Evolutionary conservation across 129 eudicot genomes (phyloP), one percentile per base, ranked within the genome.

Genomic region (Pulicaria dysenterica): DNA sequence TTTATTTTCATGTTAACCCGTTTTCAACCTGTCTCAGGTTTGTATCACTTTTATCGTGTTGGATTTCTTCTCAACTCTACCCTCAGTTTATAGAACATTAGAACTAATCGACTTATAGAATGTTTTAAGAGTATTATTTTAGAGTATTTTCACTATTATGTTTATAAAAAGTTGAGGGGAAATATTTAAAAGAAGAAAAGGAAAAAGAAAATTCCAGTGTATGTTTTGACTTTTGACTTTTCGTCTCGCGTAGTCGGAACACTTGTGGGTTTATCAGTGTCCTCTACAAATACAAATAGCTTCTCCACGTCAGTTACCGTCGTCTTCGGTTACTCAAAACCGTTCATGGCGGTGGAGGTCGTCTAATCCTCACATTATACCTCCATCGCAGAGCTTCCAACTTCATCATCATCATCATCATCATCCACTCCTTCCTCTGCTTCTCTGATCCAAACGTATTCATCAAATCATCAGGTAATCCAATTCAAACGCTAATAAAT

Each of bases 281-380:
- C 64, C 51, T 42, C 8, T 61, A 40, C n/a, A 60, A 59, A 63
- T 50, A 44, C 31, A 16, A 65, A 73, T 51, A 59, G 13, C 77
- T 36, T n/a, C 58, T 54, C 57, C 79, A 53, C 48, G 55, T 54
- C 73, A 70, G 38, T 43, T 67, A 12, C 59, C 77, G 58, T 78
- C 77, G 43, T 78, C 72, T 70, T 54, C 77, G 13, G 75, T 68
- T 69, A 77, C 58, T 47, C 40, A 36, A 62, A 62, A 62, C 45
- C 58, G 67, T 53, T 48, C 77, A 43, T 78, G 82, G 77, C 73
- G 82, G 60, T 70, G 36, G 67, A 78, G 53, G 59, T 70, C 73
- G 63, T 64, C n/a, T 77, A 70, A 36, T 31, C 3, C 64, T 44
- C 42, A 46, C 17, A 67, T 48, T 14, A 10, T 51, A 56, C 56